Evolutionary conservation across 768 basidiomycete genomes (phyloP).

Genomic region (Cystobasidiopsis lactophilus): DNA sequence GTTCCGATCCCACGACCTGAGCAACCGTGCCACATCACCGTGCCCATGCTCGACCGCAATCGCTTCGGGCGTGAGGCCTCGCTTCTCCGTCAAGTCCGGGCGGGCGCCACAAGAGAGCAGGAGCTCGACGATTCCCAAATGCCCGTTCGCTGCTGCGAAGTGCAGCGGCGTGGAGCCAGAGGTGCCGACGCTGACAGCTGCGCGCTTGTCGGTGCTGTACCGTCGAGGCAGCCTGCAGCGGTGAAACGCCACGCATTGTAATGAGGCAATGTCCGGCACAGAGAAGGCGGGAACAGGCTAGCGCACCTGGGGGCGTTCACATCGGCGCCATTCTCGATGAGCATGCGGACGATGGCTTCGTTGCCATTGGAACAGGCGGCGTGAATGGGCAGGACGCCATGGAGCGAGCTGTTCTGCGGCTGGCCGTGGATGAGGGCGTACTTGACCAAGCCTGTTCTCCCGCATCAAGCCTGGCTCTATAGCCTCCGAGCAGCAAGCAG

Average conservation of each 20-base stretch:
- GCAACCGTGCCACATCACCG: too few relatives aligned
- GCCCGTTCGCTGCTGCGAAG: conserved; percentile 89
- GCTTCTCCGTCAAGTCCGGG: conserved; percentile 64
- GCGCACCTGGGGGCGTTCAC: conserved; percentile 78
- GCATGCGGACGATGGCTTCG: conserved; percentile 60
- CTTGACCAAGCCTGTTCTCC: conserved; percentile 42
- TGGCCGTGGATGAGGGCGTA: conserved; percentile 86
- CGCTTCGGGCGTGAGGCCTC: conserved; percentile 34
- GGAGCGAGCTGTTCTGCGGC: conserved; percentile 83
- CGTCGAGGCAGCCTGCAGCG: conserved; percentile 25
- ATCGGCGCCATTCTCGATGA: conserved; percentile 89
- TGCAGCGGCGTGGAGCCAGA: conserved; percentile 52
- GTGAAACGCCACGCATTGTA: conserved; percentile 1
- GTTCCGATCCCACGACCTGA: too few relatives aligned
- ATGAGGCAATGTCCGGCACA: too few relatives aligned
- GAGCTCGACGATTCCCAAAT: conserved; percentile 49
- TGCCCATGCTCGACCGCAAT: neutral
- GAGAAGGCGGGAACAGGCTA: too few relatives aligned
- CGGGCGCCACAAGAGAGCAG: conserved; percentile 69
- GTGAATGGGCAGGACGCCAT: conserved; percentile 90
- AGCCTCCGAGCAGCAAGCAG: neutral
- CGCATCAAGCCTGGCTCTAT: neutral
- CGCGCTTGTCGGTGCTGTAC: conserved; percentile 25
- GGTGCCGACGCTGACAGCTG: conserved; percentile 23
- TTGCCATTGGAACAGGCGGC: conserved; percentile 81